Conservation (phyloP, 2,329 filamentous ascomycete genomes). For the Macrophomina phaseolina region DNA sequence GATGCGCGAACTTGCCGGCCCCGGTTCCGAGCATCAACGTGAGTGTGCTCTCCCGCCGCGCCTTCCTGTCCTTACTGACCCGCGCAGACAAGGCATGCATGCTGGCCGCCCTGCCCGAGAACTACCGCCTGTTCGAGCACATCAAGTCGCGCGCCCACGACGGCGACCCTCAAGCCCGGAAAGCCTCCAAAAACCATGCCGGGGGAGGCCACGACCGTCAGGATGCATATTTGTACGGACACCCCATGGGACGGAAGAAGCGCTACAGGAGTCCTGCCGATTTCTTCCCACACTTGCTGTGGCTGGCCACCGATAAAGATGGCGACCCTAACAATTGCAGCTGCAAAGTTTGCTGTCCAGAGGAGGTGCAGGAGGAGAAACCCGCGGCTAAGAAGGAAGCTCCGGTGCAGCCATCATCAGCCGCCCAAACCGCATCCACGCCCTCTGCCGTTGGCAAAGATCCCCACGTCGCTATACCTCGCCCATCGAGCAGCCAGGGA, state of each 20-base stretch:
- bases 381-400: constrained; percentile 38
- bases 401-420: constrained; percentile 25
- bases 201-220: constrained; percentile 60
- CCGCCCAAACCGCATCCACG: background rate
- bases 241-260: constrained; percentile 62
- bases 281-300: constrained; percentile 65
- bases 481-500: constrained; percentile 10
- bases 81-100: constrained; percentile 50
- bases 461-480: constrained; percentile 3
- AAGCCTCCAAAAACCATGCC: constrained; percentile 56
- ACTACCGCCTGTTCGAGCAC: constrained; percentile 64
- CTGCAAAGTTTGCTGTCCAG: constrained; percentile 63
- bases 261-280: constrained; percentile 64
- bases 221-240: constrained; percentile 66
- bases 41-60: background rate
- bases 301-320: constrained; percentile 60
- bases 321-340: constrained; percentile 61
- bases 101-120: constrained; percentile 60
- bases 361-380: constrained; percentile 54
- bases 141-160: constrained; percentile 57
- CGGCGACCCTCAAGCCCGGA: constrained; percentile 46
- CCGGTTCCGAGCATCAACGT: constrained; percentile 43
- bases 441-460: background rate
- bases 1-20: constrained; percentile 54
- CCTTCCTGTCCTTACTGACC: constrained; percentile 1